These are phyloP conservation scores for Amphicarpaea edgeworthii DNA, from an alignment of 306 rosid genomes.

Conservation along the genomic window DNA sequence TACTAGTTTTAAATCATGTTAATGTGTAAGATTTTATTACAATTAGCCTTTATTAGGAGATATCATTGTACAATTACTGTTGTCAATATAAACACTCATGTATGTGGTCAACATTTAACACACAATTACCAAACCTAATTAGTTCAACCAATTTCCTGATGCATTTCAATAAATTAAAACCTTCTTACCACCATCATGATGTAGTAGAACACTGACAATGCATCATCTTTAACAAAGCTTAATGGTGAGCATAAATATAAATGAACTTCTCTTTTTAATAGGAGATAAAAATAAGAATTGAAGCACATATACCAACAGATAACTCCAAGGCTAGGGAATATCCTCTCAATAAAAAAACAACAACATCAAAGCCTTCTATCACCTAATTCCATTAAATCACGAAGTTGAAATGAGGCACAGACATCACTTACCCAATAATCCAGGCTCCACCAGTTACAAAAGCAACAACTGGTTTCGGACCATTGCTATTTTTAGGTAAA, in stretches of 20 bases:
- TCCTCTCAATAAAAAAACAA: neutral
- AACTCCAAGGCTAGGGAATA: conserved; percentile 23
- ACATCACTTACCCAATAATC: conserved; percentile 86
- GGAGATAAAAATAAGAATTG: conserved; percentile 1
- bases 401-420: conserved; percentile 30
- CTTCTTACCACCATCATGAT: conserved; percentile 23
- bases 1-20: neutral
- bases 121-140: neutral
- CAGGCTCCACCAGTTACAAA: conserved; percentile 97
- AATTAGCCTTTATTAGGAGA: neutral
- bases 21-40: neutral
- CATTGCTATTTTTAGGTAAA: conserved; percentile 66
- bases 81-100: neutral
- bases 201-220: conserved; percentile 19
- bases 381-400: conserved; percentile 6
- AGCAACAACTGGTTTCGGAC: conserved; percentile 88
- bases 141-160: neutral
- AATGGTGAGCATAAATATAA: conserved; percentile 20
- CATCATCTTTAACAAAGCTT: conserved; percentile 9
- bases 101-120: neutral
- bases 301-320: conserved; percentile 30
- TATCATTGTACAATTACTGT: neutral
- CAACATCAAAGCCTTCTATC: conserved; percentile 1
- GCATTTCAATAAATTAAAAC: neutral
- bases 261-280: conserved; percentile 17